Conservation (phyloP, 2,329 filamentous ascomycete genomes). For the Aspergillus oerlinghausenensis region DNA sequence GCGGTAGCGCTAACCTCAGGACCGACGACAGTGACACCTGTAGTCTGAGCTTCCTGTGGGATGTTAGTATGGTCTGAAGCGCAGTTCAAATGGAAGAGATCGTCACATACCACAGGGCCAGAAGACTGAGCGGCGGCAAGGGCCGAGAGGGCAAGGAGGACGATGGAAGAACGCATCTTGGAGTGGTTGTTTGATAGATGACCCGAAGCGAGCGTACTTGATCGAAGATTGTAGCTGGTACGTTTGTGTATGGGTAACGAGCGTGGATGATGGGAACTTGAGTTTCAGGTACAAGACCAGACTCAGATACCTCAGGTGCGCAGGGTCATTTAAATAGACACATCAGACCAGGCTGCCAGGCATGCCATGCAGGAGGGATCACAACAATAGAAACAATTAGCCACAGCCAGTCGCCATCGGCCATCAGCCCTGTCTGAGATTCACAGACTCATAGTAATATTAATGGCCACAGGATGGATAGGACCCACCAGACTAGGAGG, state of each 20-base stretch:
- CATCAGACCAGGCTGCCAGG: neutral
- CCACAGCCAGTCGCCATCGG: neutral
- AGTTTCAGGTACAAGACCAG: neutral
- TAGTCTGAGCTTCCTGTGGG: neutral
- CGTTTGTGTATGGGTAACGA: neutral
- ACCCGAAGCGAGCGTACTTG: constrained; percentile 4
- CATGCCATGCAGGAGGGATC: neutral
- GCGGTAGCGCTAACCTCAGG: neutral
- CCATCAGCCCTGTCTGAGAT: neutral
- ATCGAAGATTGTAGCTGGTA: constrained; percentile 4
- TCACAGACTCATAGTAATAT: neutral
- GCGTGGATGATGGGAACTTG: neutral
- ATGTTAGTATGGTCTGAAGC: neutral
- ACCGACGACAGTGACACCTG: neutral
- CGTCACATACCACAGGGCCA: constrained; percentile 17
- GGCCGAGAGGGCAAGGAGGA: constrained; percentile 43
- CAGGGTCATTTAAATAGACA: neutral
- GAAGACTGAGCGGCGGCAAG: constrained; percentile 37
- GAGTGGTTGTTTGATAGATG: constrained; percentile 1
- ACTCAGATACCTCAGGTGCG: neutral
- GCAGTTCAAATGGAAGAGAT: neutral
- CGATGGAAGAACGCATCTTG: constrained; percentile 46
- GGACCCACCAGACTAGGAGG: neutral
- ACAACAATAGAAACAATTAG: neutral
- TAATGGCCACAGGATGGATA: neutral